These are phyloP conservation scores for Dendrocalamus latiflorus DNA, from an alignment of 202 grass and related monocot species.

Conservation along the genomic window DNA sequence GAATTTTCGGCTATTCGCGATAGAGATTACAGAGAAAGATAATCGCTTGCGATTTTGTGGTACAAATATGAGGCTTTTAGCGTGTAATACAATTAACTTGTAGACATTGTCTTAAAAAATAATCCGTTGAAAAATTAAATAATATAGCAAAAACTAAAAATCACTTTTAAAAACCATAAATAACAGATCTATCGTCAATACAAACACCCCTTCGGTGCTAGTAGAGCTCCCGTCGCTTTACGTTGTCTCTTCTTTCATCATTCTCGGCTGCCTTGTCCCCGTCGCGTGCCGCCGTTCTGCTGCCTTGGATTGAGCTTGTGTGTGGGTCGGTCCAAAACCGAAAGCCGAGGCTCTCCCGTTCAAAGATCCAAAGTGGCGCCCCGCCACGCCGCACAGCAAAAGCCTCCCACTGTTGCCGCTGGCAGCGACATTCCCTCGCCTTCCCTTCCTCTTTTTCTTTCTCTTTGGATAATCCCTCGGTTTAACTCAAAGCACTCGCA, in stretches of 20 bases:
- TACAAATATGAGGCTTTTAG: no score
- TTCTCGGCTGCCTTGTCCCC: neutral
- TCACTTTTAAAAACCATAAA: no score
- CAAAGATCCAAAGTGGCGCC: conserved; percentile 54
- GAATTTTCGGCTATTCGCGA: no score
- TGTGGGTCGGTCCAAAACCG: neutral
- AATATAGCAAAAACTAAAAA: no score
- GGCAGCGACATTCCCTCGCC: conserved; percentile 10
- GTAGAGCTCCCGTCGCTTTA: conserved; percentile 32
- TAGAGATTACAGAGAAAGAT: no score
- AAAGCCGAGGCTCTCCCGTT: conserved; percentile 33
- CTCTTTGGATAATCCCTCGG: conserved; percentile 4
- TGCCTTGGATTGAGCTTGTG: conserved; percentile 9
- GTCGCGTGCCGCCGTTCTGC: neutral
- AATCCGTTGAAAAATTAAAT: no score
- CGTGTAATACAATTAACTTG: no score
- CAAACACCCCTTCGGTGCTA: neutral
- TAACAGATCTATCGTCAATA: no score
- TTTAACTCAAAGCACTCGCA: neutral
- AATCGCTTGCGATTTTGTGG: no score
- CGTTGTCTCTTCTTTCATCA: neutral
- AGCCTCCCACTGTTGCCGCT: conserved; percentile 26
- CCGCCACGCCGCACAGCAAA: conserved; percentile 14
- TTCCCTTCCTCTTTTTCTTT: conserved; percentile 16
- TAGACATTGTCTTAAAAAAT: no score